Base-by-base conservation (phyloP, 2,329 filamentous ascomycete genomes). In the Aspergillus quadricinctus region DNA sequence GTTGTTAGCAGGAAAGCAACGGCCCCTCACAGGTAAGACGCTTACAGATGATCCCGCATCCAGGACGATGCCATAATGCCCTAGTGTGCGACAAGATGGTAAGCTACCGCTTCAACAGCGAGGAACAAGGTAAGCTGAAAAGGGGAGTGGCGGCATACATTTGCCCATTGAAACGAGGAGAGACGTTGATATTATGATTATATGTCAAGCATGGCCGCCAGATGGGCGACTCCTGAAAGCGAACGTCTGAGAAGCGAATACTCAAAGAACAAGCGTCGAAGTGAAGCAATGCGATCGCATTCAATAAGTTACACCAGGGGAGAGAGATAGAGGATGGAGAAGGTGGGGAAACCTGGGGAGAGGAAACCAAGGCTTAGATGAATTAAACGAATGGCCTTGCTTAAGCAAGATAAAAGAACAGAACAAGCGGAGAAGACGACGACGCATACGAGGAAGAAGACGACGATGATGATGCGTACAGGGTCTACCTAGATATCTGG, bases 21-120 rank as follows among this genome's bases (percentile, higher is more conserved):
- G n/a, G 19, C 41, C 6, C 10, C 17, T 17, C 17, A 49, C 41
- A 17, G 35, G 41, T 31, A 27, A 37, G 35, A 54, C 14, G 73
- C 79, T 62, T 76, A 84, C 83, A 68, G 94, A 97, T 75, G 94
- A 97, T 66, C 94, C 94, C 72, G 94, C 94, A 82, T 99, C 94
- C 69, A 99, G 84, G 71, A 99, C 92, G 67, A 97, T 90, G 72
- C 92, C 94, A 81, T 95, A 97, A 78, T 80, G 79, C 80, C 81
- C 81, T 83, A 55, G 29, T 17, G 41, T 60, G 43, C 21, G 11
- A 46, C 21, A 23, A 4, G 21, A 17, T 25, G 23, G 21, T 46
- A 11, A 46, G 43, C 43, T 46, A 14, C 31, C 14, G 14, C 23
- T 46, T 23, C 27, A 61, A 57, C 19, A 11, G 53, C 40, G 11